These are phyloP conservation scores for Fraxinus cuspidata DNA, from an alignment of 257 asterid species.

Conservation along the genomic window DNA sequence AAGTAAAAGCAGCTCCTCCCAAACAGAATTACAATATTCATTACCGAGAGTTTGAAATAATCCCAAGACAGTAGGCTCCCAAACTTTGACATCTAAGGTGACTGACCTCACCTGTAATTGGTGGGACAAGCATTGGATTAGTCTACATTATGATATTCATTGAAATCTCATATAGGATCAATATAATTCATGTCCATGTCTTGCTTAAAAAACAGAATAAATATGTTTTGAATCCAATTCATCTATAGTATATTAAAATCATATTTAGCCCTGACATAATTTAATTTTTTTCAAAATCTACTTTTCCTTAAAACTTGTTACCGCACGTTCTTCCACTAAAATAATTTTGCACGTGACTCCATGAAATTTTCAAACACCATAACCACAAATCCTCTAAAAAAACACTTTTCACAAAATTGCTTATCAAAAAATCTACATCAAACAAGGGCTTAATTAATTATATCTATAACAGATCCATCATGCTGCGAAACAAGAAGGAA, in stretches of 20 bases:
- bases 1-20: conserved; percentile 84
- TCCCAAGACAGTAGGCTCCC: conserved; percentile 89
- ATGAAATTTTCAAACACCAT: no score
- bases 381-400: no score
- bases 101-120: conserved; percentile 82
- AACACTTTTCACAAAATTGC: no score
- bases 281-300: no score
- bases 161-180: background rate
- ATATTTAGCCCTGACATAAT: background rate
- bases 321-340: no score
- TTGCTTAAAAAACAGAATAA: background rate
- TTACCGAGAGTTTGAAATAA: conserved; percentile 82
- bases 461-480: conserved; percentile 5
- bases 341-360: no score
- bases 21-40: conserved; percentile 77
- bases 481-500: background rate
- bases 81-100: conserved; percentile 87
- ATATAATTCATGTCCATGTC: conserved; percentile 7
- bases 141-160: conserved; percentile 1
- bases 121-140: conserved; percentile 27
- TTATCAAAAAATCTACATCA: no score
- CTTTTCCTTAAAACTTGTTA: no score
- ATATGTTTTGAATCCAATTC: background rate
- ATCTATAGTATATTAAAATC: conserved; percentile 4
- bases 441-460: conserved; percentile 2